Base-by-base conservation (phyloP, 108 stramenopile genomes). In the Cyclotella kingstonii region DNA sequence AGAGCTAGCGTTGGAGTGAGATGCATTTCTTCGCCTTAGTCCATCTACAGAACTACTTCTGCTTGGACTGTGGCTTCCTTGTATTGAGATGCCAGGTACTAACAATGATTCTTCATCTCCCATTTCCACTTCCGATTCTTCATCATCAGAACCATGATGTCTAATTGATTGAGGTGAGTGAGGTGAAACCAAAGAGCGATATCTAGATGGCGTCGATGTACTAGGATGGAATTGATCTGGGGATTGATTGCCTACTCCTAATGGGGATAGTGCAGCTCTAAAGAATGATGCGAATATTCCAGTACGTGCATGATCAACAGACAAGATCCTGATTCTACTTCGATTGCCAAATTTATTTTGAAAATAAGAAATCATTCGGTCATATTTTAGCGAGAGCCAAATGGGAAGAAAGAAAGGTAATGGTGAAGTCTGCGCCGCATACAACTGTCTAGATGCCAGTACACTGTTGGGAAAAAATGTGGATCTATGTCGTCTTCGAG, bases 391-490 rank as follows among this genome's bases (percentile, higher is more conserved):
- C 3, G 74, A 59, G 54, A 67, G 55, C 65, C 74, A 62, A 36
- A 75, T 75, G 14, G 74, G 74, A 15, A 75, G 29, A 18, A 75
- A 36, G 40, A 75, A 75, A 0, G 74, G 74, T 23, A 75, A 19
- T 26, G 55, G 56, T 25, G 38, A 8, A 23, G 38, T 6, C 11
- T 26, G 48, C 27, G 10, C 25, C 4, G 48, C 11, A 12, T 10
- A 25, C 14, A 12, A 36, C 11, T 36, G 36, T 11, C 7, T 36
- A 9, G 36, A 36, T 29, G 54, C 55, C 3, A 38, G 28, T 9
- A 42, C 22, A n/a, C 12, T 23, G 19, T 15, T 21, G 15, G 12
- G 3, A 11, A 28, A 33, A 36, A 36, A n/a, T n/a, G n/a, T n/a
- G n/a, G n/a, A n/a, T n/a, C n/a, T n/a, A n/a, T n/a, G n/a, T n/a